Percentiles rank a stretch among this genome's conserved stretches.
phyloP scores from a whole-genome alignment of 2,329 filamentous ascomycete species.

The Pseudopyrenochaeta lycopersici region DNA sequence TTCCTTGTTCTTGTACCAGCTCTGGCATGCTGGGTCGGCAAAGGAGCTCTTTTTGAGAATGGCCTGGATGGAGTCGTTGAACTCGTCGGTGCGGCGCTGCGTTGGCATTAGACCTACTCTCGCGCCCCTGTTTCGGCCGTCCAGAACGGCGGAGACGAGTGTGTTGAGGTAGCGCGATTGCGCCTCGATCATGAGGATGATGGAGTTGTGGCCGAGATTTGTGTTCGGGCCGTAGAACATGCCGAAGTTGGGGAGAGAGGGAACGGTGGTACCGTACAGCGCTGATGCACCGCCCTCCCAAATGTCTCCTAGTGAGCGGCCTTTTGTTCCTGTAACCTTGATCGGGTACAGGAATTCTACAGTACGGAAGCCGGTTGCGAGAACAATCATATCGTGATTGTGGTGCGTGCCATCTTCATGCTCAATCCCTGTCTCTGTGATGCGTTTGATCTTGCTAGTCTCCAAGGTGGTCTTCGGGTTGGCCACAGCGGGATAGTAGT shows the following conservation, averaged over 20 bases:
- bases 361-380: slow-evolving; percentile 68
- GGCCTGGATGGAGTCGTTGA: slow-evolving; percentile 59
- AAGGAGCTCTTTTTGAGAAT: slow-evolving; percentile 58
- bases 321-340: slow-evolving; percentile 57
- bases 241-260: slow-evolving; percentile 64
- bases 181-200: slow-evolving; percentile 70
- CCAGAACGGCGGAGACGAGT: slow-evolving; percentile 59
- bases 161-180: slow-evolving; percentile 64
- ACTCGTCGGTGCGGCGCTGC: slow-evolving; percentile 48
- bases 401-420: slow-evolving; percentile 53
- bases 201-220: slow-evolving; percentile 63
- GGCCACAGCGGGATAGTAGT: slow-evolving; percentile 63
- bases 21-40: slow-evolving; percentile 63
- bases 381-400: slow-evolving; percentile 64
- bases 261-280: slow-evolving; percentile 61
- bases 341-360: slow-evolving; percentile 69
- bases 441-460: slow-evolving; percentile 57
- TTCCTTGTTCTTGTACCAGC: slow-evolving; percentile 66
- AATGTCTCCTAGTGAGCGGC: slow-evolving; percentile 57
- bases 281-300: slow-evolving; percentile 64
- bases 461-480: slow-evolving; percentile 61
- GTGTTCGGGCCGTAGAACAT: slow-evolving; percentile 69
- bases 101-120: slow-evolving; percentile 59
- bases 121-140: slow-evolving; percentile 52
- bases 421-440: slow-evolving; percentile 59